Percentiles rank a stretch among this genome's conserved stretches.
These are phyloP conservation scores for Kokia cookei DNA, from an alignment of 441 rosid genomes.

Conservation along the genomic window DNA sequence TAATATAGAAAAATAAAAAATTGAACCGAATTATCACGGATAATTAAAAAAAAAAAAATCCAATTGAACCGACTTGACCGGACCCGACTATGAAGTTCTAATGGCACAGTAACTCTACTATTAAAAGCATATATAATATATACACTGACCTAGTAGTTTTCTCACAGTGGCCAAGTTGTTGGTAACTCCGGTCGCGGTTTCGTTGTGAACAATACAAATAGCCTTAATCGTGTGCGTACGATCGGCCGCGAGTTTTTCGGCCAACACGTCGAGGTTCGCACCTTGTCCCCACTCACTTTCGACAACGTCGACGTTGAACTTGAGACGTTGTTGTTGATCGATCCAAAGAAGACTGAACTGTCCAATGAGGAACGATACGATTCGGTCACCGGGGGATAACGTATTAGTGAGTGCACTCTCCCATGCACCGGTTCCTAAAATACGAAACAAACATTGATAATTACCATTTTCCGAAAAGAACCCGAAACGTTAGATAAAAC, in stretches of 20 bases:
- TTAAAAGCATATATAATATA: not conserved
- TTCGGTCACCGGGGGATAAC: slow-evolving; percentile 86
- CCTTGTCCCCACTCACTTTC: slow-evolving; percentile 99
- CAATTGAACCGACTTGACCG: too few species aligned
- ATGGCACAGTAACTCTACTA: not conserved
- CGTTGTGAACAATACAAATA: slow-evolving; percentile 91
- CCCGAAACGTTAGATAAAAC: not conserved
- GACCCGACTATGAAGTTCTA: not conserved
- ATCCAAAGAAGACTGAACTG: slow-evolving; percentile 97
- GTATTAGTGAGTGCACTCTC: slow-evolving; percentile 98
- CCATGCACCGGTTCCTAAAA: slow-evolving; percentile 94
- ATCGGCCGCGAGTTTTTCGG: slow-evolving; percentile 73
- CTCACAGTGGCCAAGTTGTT: slow-evolving; percentile 86
- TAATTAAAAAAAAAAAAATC: too few species aligned
- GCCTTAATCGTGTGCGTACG: slow-evolving; percentile 78
- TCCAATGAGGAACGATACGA: slow-evolving; percentile 79
- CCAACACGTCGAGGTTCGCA: slow-evolving; percentile 81
- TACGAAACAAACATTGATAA: not conserved
- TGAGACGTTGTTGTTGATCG: slow-evolving; percentile 94
- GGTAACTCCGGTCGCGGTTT: slow-evolving; percentile 97
- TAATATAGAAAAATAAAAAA: too few species aligned
- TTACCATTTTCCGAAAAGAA: too few species aligned
- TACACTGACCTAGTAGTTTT: slow-evolving; percentile 59
- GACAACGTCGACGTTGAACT: slow-evolving; percentile 81
- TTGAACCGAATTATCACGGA: too few species aligned